These are phyloP conservation scores for Strigomonas galati DNA, from an alignment of 208 protist genomes.

Conservation along the genomic window DNA sequence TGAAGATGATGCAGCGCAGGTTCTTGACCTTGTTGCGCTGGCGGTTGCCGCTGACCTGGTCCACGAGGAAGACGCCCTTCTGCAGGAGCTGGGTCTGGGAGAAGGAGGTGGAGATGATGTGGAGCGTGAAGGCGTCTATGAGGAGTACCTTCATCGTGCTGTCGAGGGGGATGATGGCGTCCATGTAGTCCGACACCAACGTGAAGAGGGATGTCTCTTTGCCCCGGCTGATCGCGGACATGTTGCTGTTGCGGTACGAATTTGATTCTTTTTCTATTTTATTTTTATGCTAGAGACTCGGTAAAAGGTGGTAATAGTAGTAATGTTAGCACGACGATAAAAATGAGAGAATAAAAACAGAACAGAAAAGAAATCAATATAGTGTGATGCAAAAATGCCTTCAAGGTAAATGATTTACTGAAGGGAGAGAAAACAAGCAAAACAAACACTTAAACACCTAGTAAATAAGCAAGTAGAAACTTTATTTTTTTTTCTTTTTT, in stretches of 20 bases:
- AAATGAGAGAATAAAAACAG: neutral
- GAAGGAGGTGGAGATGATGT: slow-evolving; percentile 93
- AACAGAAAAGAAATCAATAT: neutral
- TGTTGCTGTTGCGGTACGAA: neutral
- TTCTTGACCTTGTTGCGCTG: slow-evolving; percentile 89
- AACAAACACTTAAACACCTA: neutral
- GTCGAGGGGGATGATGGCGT: slow-evolving; percentile 58
- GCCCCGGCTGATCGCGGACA: neutral
- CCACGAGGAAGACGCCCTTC: slow-evolving; percentile 96
- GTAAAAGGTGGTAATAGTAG: neutral
- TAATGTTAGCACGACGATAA: neutral
- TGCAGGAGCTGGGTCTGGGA: slow-evolving; percentile 94
- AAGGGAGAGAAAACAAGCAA: neutral
- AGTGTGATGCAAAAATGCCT: neutral
- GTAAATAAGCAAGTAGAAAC: neutral
- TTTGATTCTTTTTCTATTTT: neutral
- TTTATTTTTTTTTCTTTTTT: neutral
- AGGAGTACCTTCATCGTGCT: slow-evolving; percentile 95
- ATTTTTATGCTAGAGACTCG: neutral
- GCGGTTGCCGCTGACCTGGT: slow-evolving; percentile 66
- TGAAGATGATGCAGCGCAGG: slow-evolving; percentile 91
- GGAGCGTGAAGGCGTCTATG: slow-evolving; percentile 92
- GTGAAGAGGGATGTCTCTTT: slow-evolving; percentile 25
- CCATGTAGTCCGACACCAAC: slow-evolving; percentile 59
- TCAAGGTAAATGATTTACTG: neutral